Conservation (phyloP, 2,329 filamentous ascomycete genomes). For the Penicillium brasilianum region DNA sequence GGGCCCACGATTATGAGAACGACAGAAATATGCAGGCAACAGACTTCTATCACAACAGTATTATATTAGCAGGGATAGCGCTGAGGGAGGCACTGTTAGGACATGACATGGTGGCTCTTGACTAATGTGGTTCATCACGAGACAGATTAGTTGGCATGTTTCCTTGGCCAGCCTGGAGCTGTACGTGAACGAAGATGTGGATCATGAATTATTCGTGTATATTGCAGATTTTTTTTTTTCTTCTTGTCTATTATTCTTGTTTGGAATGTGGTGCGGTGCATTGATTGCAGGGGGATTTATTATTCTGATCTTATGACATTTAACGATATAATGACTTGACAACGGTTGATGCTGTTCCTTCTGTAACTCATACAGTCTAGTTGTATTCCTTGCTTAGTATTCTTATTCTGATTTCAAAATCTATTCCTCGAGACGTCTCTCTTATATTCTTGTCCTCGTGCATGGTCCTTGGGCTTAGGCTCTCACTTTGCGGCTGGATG, state of each 20-base stretch:
- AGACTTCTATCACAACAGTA: no score
- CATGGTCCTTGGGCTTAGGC: neutral
- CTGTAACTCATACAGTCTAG: neutral
- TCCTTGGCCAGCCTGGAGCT: neutral
- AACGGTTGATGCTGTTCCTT: neutral
- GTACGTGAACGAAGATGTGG: neutral
- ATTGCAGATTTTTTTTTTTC: neutral
- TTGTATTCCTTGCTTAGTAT: neutral
- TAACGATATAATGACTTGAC: slow-evolving; percentile 7
- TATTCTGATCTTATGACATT: neutral
- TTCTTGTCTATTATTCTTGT: neutral
- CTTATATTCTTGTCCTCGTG: no score
- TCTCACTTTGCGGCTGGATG: neutral
- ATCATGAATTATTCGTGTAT: slow-evolving; percentile 3
- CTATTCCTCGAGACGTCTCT: no score
- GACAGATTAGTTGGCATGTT: slow-evolving; percentile 13
- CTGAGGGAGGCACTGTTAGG: no score
- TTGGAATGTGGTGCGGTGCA: neutral
- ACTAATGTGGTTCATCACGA: slow-evolving; percentile 9
- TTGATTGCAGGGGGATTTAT: neutral
- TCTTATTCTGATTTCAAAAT: neutral
- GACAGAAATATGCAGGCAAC: neutral
- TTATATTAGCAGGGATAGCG: no score
- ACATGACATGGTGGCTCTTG: neutral
- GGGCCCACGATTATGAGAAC: neutral